Conservation (phyloP, 169 alveolate genomes). For the Neospora caninum region DNA sequence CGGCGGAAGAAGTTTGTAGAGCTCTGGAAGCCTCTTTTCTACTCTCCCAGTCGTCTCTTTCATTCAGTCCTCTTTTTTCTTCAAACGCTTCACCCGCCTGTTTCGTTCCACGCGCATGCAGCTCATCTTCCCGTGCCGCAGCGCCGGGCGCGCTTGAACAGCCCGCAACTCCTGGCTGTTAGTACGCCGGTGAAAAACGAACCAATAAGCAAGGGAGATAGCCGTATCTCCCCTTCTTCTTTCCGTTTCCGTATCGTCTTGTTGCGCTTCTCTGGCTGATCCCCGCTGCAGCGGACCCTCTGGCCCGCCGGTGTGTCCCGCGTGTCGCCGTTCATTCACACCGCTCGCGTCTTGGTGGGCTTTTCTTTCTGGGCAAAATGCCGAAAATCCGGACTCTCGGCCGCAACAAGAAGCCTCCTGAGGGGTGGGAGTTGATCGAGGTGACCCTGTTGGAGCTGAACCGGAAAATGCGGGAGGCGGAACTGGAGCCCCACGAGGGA, state of each 20-base stretch:
- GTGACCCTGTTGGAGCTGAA: constrained; percentile 91
- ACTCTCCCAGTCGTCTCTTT: too few relatives aligned
- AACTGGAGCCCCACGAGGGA: constrained; percentile 93
- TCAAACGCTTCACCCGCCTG: neutral
- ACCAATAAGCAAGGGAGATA: too few relatives aligned
- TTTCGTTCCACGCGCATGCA: neutral
- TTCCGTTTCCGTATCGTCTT: too few relatives aligned
- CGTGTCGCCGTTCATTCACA: neutral
- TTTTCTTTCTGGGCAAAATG: neutral
- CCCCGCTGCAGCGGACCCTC: too few relatives aligned
- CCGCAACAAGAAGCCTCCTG: constrained; percentile 67
- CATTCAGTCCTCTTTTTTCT: neutral
- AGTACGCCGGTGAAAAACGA: too few relatives aligned
- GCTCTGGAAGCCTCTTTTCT: too few relatives aligned
- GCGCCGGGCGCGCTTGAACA: too few relatives aligned
- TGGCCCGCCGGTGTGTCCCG: too few relatives aligned
- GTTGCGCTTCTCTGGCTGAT: too few relatives aligned
- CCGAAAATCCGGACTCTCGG: neutral
- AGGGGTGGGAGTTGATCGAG: constrained; percentile 96
- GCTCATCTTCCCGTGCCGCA: neutral
- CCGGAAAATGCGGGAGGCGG: constrained; percentile 96
- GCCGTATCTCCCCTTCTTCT: too few relatives aligned
- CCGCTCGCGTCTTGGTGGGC: neutral
- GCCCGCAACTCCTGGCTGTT: too few relatives aligned
- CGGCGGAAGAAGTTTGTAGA: too few relatives aligned